Evolutionary conservation across 2,329 filamentous ascomycete species (phyloP).

Genomic region (Chaetomium olivaceum): DNA sequence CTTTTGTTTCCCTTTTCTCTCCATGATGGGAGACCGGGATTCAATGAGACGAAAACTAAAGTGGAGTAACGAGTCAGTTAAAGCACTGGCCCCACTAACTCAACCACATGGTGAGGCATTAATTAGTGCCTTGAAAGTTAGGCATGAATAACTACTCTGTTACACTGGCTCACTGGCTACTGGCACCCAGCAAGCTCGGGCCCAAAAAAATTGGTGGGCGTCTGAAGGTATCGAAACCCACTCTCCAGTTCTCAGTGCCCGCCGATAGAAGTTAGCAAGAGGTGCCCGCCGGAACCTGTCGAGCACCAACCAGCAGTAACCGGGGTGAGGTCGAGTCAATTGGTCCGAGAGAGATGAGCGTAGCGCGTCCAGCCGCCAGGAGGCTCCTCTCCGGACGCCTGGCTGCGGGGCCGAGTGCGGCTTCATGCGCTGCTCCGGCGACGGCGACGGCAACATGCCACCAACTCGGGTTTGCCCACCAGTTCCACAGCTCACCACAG

Average conservation of each 20-base stretch:
- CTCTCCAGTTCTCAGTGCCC: not conserved
- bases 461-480: constrained; percentile 39
- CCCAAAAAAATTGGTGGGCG: constrained; percentile 31
- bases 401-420: constrained; percentile 36
- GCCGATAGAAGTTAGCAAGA: constrained; percentile 16
- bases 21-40: too few relatives aligned
- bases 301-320: constrained; percentile 17
- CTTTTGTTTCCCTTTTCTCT: not conserved
- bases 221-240: constrained; percentile 7
- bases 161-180: not conserved
- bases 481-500: constrained; percentile 55
- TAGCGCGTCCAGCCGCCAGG: constrained; percentile 53
- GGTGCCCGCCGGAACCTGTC: constrained; percentile 7
- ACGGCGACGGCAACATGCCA: constrained; percentile 31
- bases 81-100: too few relatives aligned
- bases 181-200: constrained; percentile 21
- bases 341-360: constrained; percentile 48
- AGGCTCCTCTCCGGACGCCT: constrained; percentile 55
- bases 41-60: not conserved
- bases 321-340: constrained; percentile 21
- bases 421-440: constrained; percentile 27
- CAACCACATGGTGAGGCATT: too few relatives aligned
- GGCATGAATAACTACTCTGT: constrained; percentile 6
- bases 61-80: not conserved
- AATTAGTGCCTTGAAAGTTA: constrained; percentile 21